Base-by-base conservation (phyloP, 1,139 yeast genomes). In the Geotrichum restrictum region DNA sequence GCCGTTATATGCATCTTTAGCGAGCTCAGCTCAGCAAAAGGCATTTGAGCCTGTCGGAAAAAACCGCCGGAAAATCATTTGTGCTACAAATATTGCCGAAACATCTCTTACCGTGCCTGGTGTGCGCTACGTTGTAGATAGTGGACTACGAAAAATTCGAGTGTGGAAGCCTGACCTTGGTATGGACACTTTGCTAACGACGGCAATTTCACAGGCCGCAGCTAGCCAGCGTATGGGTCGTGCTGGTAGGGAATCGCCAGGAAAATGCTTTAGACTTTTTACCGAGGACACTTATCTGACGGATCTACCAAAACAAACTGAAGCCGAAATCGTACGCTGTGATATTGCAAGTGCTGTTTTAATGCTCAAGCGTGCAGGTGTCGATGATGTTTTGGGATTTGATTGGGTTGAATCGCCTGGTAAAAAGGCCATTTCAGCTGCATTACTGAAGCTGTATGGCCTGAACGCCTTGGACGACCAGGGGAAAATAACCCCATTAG, bases 221-320 rank as follows among this genome's bases (percentile, higher is more conserved):
- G 98, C 98, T 0, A 80, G 85, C 43, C 99, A 93, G 72, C 77
- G 99, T 70, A 84, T 94, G 54, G 99, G 99, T 68, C 87, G 99
- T 77, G 98, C 98, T 27, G 99, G 99, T 60, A 88, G 99, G 80
- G 98, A 93, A 72, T 77, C 81, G 6, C 81, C 86, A 41, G 99
- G 99, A 49, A 93, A 91, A 67, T 89, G 95, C 39, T 93, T 78
- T 68, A 74, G 98, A 56, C 71, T 93, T 37, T 94, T 85, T 66
- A 82, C 86, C 53, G 98, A 91, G 63, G 67, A 71, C 1, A 83
- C 86, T 46, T 93, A 80, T 62, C 60, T 67, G 16, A 74, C 76
- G 53, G 65, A 66, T 19, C 71, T 94, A 42, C 83, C 87, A 0
- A 73, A 75, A 51, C 94, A 88, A 64, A 93, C 95, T 14, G 98